Percentiles rank a stretch among this genome's conserved stretches.
Conservation (phyloP, 2,329 filamentous ascomycete genomes). For the Stromatinia cepivora region DNA sequence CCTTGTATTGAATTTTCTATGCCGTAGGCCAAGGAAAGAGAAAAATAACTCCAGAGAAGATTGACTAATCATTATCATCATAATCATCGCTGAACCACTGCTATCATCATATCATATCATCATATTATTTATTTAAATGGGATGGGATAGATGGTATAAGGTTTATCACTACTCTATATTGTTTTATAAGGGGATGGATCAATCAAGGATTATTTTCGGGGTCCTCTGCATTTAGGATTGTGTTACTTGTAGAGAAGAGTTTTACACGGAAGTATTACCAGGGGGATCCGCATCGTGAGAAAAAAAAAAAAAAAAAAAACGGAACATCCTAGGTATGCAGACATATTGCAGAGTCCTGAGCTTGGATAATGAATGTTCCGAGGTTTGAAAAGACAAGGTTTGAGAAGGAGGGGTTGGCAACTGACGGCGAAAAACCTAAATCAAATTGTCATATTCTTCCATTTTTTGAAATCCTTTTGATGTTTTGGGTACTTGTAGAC, state of each 20-base stretch:
- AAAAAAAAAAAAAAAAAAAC: background rate
- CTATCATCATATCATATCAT: background rate
- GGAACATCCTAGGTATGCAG: background rate
- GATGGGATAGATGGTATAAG: background rate
- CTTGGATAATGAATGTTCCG: background rate
- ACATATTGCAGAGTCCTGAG: too few relatives aligned
- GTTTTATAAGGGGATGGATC: background rate
- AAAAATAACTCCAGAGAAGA: background rate
- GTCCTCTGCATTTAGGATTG: background rate
- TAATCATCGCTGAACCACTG: background rate
- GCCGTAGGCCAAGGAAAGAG: background rate
- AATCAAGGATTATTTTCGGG: background rate
- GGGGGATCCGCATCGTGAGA: background rate
- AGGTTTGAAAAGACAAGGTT: background rate
- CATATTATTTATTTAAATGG: background rate
- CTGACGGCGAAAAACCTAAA: slow-evolving; percentile 1
- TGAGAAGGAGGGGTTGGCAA: background rate
- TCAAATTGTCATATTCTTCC: background rate
- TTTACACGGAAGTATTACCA: slow-evolving; percentile 3
- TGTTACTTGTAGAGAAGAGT: background rate
- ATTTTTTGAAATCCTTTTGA: too few relatives aligned
- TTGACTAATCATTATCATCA: background rate
- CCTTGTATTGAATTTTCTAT: background rate
- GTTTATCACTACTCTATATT: slow-evolving; percentile 8
- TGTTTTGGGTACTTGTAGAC: background rate